phyloP scores from a whole-genome alignment of 2,329 filamentous ascomycete genomes.

The Leptodontidium sp. region DNA sequence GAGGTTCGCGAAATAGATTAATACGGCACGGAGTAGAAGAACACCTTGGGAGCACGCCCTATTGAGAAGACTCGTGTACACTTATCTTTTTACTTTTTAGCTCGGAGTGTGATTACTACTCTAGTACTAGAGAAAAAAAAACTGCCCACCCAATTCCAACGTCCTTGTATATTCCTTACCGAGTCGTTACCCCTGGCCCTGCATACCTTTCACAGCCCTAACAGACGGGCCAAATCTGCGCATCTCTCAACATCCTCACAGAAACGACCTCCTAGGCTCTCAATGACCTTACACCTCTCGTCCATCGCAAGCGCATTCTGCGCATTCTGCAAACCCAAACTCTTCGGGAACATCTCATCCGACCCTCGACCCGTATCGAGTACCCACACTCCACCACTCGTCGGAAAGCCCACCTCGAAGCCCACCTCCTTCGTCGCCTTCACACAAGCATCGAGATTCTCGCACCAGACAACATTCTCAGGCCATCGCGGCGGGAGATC shows the following conservation, averaged over 20 bases:
- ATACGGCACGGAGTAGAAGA: neutral
- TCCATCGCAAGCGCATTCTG: neutral
- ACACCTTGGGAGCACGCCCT: neutral
- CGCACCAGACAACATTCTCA: neutral
- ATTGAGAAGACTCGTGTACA: neutral
- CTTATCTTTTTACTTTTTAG: neutral
- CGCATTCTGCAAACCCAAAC: neutral
- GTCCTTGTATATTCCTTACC: neutral
- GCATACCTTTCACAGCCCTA: neutral
- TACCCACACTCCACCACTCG: neutral
- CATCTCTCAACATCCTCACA: neutral
- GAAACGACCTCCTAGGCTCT: neutral
- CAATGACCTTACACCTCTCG: neutral
- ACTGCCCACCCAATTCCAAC: neutral
- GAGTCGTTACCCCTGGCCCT: neutral
- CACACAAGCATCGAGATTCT: neutral
- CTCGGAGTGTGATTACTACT: neutral
- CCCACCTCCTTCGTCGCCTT: neutral
- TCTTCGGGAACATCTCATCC: neutral
- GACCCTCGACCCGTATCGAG: neutral
- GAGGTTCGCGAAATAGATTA: neutral
- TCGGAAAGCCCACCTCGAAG: neutral
- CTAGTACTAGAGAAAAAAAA: neutral
- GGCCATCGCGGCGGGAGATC: neutral
- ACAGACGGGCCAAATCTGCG: neutral